A percentile compares a stretch with the other conserved stretches of the same genome.
Evolutionary conservation across 2,329 filamentous ascomycete genomes (phyloP).

Genomic region (Fusarium solani-melongenae): DNA sequence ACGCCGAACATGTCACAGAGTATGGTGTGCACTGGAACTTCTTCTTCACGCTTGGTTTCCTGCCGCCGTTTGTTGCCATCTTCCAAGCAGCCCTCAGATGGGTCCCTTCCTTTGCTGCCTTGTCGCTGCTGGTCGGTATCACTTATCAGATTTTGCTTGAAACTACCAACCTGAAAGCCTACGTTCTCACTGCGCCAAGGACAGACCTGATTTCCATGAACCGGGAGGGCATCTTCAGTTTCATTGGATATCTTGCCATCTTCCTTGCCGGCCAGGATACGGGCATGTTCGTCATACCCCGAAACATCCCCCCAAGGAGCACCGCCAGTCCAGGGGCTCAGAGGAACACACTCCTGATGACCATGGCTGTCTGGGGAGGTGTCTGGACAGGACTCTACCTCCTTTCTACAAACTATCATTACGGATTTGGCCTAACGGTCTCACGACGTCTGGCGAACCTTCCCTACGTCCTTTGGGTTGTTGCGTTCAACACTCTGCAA

Average conservation of each 20-base stretch:
- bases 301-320: slow-evolving; percentile 58
- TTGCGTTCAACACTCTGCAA: slow-evolving; percentile 90
- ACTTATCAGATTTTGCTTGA: slow-evolving; percentile 82
- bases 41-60: slow-evolving; percentile 92
- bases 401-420: slow-evolving; percentile 73
- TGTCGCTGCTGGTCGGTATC: slow-evolving; percentile 76
- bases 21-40: slow-evolving; percentile 99
- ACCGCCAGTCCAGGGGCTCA: slow-evolving; percentile 57
- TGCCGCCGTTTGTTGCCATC: slow-evolving; percentile 89
- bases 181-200: slow-evolving; percentile 84
- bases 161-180: slow-evolving; percentile 81
- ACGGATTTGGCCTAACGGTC: slow-evolving; percentile 79
- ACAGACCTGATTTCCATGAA: slow-evolving; percentile 87
- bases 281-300: slow-evolving; percentile 82
- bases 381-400: slow-evolving; percentile 79
- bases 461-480: slow-evolving; percentile 92
- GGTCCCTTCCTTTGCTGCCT: slow-evolving; percentile 79
- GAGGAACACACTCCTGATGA: slow-evolving; percentile 69
- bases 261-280: slow-evolving; percentile 90
- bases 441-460: slow-evolving; percentile 93
- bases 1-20: slow-evolving; percentile 96
- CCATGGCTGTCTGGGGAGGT: slow-evolving; percentile 71
- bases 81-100: slow-evolving; percentile 78
- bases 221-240: slow-evolving; percentile 94
- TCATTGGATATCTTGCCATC: slow-evolving; percentile 92